Percentiles rank a stretch among this genome's conserved stretches.
These are phyloP conservation scores for Acer yangbiense DNA, from an alignment of 345 rosid genomes.

Conservation along the genomic window DNA sequence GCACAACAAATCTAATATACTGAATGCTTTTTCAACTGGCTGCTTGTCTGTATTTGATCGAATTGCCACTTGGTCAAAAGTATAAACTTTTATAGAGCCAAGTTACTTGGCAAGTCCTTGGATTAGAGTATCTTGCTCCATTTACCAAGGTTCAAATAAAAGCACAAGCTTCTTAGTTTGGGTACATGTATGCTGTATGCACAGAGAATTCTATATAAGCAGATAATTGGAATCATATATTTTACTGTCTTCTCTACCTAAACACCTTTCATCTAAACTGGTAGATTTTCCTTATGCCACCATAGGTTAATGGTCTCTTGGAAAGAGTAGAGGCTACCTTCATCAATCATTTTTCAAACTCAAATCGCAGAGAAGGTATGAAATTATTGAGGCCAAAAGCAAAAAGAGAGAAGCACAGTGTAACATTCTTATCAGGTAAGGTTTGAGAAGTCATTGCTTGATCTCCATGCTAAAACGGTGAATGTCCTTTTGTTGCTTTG, in stretches of 20 bases:
- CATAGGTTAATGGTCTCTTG: slow-evolving; percentile 53
- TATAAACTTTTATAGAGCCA: background rate
- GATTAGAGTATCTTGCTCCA: background rate
- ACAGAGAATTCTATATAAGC: background rate
- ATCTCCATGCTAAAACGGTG: background rate
- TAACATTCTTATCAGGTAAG: slow-evolving; percentile 67
- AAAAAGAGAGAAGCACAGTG: slow-evolving; percentile 63
- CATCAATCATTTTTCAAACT: slow-evolving; percentile 61
- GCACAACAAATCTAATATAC: no score
- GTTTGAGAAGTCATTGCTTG: background rate
- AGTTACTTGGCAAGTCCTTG: background rate
- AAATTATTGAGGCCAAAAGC: slow-evolving; percentile 59
- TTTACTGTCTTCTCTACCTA: background rate
- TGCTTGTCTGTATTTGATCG: no score
- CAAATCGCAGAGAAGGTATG: slow-evolving; percentile 63
- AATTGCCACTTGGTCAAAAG: background rate
- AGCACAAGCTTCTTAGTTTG: background rate
- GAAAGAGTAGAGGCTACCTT: slow-evolving; percentile 68
- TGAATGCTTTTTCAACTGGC: no score
- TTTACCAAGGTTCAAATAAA: background rate
- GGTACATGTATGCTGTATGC: no score
- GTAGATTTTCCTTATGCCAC: background rate
- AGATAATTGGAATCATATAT: background rate
- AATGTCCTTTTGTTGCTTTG: background rate
- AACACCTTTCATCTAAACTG: background rate